Evolutionary conservation across 2,329 filamentous ascomycete species (phyloP).

Genomic region (Ascochyta pisi): DNA sequence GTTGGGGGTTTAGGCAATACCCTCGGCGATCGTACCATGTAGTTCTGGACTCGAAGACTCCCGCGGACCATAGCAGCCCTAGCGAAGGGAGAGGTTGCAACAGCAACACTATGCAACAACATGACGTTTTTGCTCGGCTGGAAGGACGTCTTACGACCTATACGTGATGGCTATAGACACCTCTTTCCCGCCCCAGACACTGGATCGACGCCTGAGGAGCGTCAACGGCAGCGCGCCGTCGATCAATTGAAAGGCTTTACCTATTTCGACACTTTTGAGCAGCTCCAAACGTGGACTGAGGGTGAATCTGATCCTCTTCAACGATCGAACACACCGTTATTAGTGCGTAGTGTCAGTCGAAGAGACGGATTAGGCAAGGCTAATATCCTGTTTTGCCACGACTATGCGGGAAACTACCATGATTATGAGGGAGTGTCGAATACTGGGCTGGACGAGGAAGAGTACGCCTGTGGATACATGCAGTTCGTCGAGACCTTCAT

Average conservation of each 20-base stretch:
- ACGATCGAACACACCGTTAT: constrained; percentile 49
- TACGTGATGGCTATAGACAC: constrained; percentile 50
- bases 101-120: background rate
- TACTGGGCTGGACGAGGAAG: constrained; percentile 34
- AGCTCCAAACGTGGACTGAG: constrained; percentile 46
- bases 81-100: background rate
- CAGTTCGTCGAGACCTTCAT: constrained; percentile 54
- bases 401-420: constrained; percentile 54
- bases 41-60: background rate
- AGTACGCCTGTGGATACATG: constrained; percentile 54
- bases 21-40: background rate
- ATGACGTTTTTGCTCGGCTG: constrained; percentile 42
- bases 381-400: constrained; percentile 47
- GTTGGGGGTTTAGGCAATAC: background rate
- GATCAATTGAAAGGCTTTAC: constrained; percentile 50
- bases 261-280: constrained; percentile 52
- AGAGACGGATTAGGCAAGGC: constrained; percentile 20
- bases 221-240: constrained; percentile 34
- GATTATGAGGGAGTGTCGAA: constrained; percentile 51
- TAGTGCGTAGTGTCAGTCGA: constrained; percentile 24
- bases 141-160: constrained; percentile 50
- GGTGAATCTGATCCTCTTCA: constrained; percentile 45
- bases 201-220: constrained; percentile 44
- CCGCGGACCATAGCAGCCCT: background rate
- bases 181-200: constrained; percentile 44